Evolutionary conservation across 1,284 basidiomycete genomes (phyloP).

Genomic region (Marasmius fiardii): DNA sequence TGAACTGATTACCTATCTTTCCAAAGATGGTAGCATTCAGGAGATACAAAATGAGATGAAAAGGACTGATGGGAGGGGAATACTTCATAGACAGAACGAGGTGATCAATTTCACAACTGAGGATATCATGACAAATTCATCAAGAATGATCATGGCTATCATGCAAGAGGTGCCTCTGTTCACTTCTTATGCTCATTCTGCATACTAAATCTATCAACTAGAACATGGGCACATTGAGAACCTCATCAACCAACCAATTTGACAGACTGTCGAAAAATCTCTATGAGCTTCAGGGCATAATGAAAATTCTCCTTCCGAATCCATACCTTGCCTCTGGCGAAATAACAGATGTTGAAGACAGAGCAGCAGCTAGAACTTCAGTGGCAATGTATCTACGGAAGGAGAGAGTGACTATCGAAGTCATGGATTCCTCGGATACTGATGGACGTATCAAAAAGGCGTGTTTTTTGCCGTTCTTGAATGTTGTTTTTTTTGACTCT

Average conservation of each 20-base stretch:
- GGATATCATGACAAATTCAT: neutral
- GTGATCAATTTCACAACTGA: constrained; percentile 30
- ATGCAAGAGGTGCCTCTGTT: constrained; percentile 38
- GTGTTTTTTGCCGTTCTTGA: too few relatives aligned
- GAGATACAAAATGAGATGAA: constrained; percentile 22
- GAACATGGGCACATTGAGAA: constrained; percentile 26
- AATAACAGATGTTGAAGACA: too few relatives aligned
- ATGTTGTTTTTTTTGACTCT: neutral
- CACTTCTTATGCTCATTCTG: neutral
- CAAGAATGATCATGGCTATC: constrained; percentile 31
- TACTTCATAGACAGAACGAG: constrained; percentile 30
- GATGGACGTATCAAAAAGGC: constrained; percentile 36
- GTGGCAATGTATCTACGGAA: too few relatives aligned
- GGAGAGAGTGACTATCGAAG: constrained; percentile 53
- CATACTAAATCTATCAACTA: constrained; percentile 23
- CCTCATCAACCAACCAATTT: constrained; percentile 21
- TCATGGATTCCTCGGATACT: constrained; percentile 43
- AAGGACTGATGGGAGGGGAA: constrained; percentile 14
- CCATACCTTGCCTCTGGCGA: neutral
- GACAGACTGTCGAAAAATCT: neutral
- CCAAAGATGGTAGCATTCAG: constrained; percentile 37
- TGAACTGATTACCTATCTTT: constrained; percentile 36
- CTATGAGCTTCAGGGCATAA: neutral
- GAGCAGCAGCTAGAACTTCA: too few relatives aligned
- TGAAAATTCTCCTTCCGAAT: neutral